These are phyloP conservation scores for Plasmodium berghei DNA, from an alignment of 169 alveolate genomes.

Conservation along the genomic window DNA sequence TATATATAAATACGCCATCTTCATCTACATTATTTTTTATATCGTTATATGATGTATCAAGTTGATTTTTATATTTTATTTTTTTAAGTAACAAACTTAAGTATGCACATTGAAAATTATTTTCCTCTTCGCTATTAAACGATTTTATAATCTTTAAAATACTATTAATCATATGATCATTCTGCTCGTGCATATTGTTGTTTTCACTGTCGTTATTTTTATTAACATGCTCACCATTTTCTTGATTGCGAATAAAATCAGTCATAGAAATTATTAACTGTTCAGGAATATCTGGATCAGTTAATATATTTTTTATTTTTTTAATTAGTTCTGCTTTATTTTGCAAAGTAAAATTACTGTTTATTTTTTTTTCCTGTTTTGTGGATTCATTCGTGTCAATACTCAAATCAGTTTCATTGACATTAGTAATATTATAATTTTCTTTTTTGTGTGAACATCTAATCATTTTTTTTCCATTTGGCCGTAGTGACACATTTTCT, in stretches of 20 bases:
- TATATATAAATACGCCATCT: slow-evolving; percentile 72
- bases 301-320: slow-evolving; percentile 32
- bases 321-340: slow-evolving; percentile 9
- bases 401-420: neutral
- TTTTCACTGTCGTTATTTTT: neutral
- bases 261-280: slow-evolving; percentile 8
- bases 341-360: neutral
- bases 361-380: neutral
- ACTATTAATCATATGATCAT: neutral
- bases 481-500: slow-evolving; percentile 40
- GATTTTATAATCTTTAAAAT: slow-evolving; percentile 33
- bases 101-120: slow-evolving; percentile 29
- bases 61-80: slow-evolving; percentile 55
- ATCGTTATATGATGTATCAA: slow-evolving; percentile 29
- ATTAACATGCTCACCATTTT: neutral
- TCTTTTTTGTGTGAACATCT: slow-evolving; percentile 7
- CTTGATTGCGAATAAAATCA: slow-evolving; percentile 15
- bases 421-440: neutral
- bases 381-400: neutral
- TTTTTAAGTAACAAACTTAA: slow-evolving; percentile 68
- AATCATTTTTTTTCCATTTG: slow-evolving; percentile 64
- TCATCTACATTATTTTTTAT: slow-evolving; percentile 50
- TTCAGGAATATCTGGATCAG: slow-evolving; percentile 24
- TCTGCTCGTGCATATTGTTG: neutral
- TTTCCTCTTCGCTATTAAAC: slow-evolving; percentile 6